Percentiles rank a stretch among this genome's conserved stretches.
Conservation (phyloP, 805 yeast genomes). For the Saturnispora saitoi region DNA sequence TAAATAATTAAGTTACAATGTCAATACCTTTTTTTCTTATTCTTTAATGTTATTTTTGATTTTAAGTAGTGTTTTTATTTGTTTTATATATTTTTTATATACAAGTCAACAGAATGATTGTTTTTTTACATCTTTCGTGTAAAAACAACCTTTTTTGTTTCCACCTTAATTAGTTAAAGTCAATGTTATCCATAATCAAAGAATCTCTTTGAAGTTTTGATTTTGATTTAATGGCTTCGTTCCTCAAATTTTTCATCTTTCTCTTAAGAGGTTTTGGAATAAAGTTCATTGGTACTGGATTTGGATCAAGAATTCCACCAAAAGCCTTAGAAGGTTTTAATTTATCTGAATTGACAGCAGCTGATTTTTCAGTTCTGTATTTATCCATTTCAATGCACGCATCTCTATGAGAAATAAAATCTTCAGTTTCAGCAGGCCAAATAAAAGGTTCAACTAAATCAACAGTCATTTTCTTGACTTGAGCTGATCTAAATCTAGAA, state of each 20-base stretch:
- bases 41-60: background rate
- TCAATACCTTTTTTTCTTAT: background rate
- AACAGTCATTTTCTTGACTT: conserved; percentile 90
- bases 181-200: conserved; percentile 25
- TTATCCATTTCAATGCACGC: conserved; percentile 39
- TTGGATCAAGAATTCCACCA: conserved; percentile 53
- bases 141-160: too few relatives aligned
- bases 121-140: background rate
- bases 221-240: conserved; percentile 24
- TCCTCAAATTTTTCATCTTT: conserved; percentile 38
- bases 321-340: conserved; percentile 62
- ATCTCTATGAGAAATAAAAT: conserved; percentile 25
- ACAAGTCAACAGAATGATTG: background rate
- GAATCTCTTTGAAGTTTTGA: conserved; percentile 25
- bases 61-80: background rate
- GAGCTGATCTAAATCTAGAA: conserved; percentile 70
- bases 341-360: conserved; percentile 55
- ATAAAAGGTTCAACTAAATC: conserved; percentile 93
- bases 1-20: background rate
- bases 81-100: background rate
- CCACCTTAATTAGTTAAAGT: conserved; percentile 1
- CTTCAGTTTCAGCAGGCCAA: conserved; percentile 68
- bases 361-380: conserved; percentile 42
- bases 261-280: conserved; percentile 43
- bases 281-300: conserved; percentile 56